Base-by-base conservation (phyloP, 129 eudicot genomes). In the Arctium minus region DNA sequence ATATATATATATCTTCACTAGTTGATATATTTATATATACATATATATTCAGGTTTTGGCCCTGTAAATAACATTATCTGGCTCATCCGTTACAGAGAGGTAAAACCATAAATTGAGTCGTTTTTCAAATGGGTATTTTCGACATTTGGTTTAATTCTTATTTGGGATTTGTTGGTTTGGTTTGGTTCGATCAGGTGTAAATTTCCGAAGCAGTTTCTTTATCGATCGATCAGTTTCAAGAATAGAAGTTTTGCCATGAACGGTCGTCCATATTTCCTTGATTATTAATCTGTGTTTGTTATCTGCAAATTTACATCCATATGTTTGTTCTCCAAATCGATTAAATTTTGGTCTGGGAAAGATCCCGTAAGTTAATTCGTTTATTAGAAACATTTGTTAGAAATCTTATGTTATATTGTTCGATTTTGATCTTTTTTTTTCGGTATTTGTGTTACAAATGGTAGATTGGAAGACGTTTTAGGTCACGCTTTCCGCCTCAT, bases 141-240 rank as follows among this genome's bases (percentile, higher is more conserved):
- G 11, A 4, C 29, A 18, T 73, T 22, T 3, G 22, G 3, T 69
- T 17, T 30, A 7, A 10, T 31, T 39, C 30, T 37, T 71, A 5
- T 10, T 29, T 71, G 6, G 67, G 17, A 36, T 30, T 48, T 40
- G 8, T 73, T 73, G 17, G 9, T 36, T 18, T 80, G 78, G 53
- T 36, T 72, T 2, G 78, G 53, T 36, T 72, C 2, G 37, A 72
- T n/a, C 70, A 84, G 87, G 84, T 84, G 87, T 84, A 84, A 79
- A 84, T 84, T 84, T 73, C 72, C 35, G 75, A 79, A 84, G 71
- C 80, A 72, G 83, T 78, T 83, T 84, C 85, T 44, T 12, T 33
- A 42, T 67, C 56, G 35, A 78, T 48, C 71, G 71, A 67, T 35
- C 82, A 39, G 67, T 79, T 60, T 82, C 76, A 65, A 79, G 80